phyloP scores from a whole-genome alignment of 1,139 yeast genomes.

The Debaryomyces sp. region DNA sequence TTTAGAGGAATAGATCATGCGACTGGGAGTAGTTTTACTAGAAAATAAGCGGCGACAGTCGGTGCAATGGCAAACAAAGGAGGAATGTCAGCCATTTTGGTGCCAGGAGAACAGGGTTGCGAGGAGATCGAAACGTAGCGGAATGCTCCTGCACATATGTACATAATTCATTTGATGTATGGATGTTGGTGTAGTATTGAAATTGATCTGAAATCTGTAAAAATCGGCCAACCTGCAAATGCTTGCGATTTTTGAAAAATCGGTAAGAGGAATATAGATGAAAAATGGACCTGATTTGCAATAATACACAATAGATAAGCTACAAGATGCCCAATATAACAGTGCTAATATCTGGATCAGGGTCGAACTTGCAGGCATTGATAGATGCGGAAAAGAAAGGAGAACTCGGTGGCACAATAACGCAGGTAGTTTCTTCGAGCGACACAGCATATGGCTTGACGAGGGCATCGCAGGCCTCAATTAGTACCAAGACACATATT shows the following conservation, averaged over 20 bases:
- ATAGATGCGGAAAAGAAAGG: slow-evolving; percentile 67
- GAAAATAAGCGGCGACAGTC: neutral
- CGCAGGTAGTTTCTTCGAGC: slow-evolving; percentile 82
- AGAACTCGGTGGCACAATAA: slow-evolving; percentile 54
- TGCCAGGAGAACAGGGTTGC: neutral
- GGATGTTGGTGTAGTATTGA: neutral
- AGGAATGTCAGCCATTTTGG: neutral
- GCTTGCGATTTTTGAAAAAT: neutral
- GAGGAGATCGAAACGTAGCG: neutral
- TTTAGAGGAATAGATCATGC: neutral
- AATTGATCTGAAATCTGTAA: neutral
- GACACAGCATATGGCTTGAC: slow-evolving; percentile 80
- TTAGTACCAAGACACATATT: slow-evolving; percentile 71
- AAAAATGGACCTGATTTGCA: neutral
- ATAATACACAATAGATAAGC: neutral
- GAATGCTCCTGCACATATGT: neutral
- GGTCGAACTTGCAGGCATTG: slow-evolving; percentile 90
- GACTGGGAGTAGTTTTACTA: neutral
- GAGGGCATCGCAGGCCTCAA: slow-evolving; percentile 70
- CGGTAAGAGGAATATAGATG: neutral
- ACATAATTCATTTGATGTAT: too few relatives aligned
- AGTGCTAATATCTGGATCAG: slow-evolving; percentile 92
- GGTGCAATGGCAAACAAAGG: neutral
- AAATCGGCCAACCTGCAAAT: neutral
- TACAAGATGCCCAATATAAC: slow-evolving; percentile 43